Evolutionary conservation across 768 basidiomycete genomes (phyloP), one percentile per base, ranked within the genome.

Genomic region (Infundibulicybe gibba): DNA sequence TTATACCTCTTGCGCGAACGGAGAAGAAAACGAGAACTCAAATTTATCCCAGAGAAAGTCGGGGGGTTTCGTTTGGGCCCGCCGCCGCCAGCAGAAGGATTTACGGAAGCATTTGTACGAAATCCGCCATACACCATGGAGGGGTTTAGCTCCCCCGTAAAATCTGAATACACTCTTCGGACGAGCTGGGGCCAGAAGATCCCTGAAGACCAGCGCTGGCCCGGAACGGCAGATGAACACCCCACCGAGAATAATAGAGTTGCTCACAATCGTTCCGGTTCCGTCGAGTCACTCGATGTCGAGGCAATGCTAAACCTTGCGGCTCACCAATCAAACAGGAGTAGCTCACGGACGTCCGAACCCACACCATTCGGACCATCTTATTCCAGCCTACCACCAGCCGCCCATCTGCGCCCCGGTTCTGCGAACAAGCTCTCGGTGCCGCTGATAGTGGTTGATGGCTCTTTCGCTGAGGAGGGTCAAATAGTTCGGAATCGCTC

Each of bases 301-400:
- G 76, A 79, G 56, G 67, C 73, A 19, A 79, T 80, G 60, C 64
- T 83, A 32, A 74, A 80, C 54, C 72, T 76, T 64, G 76, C 77
- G 1, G 68, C 69, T 15, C 55, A 71, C 12, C 72, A 71, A 35
- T 59, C 60, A 2, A 59, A 57, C 31, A 41, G 48, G 31, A 51
- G 45, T 19, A 67, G 61, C 48, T 56, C 56, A 44, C 59, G 63
- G 40, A 61, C 52, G 15, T 52, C 55, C 0, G 59, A 57, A 17
- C 51, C 53, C 33, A 52, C 49, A 30, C 44, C 61, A 30, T 47
- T 57, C 40, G 45, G 25, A 25, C 25, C 25, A 25, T 25, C 25
- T 25, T 8, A 3, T 8, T 8, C 25, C 8, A 8, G 8, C 25
- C 25, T 25, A 25, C 25, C 25, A 25, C 25, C 25, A 25, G 25